Base-by-base conservation (phyloP, 345 rosid species). In the Arabidopsis suecica region DNA sequence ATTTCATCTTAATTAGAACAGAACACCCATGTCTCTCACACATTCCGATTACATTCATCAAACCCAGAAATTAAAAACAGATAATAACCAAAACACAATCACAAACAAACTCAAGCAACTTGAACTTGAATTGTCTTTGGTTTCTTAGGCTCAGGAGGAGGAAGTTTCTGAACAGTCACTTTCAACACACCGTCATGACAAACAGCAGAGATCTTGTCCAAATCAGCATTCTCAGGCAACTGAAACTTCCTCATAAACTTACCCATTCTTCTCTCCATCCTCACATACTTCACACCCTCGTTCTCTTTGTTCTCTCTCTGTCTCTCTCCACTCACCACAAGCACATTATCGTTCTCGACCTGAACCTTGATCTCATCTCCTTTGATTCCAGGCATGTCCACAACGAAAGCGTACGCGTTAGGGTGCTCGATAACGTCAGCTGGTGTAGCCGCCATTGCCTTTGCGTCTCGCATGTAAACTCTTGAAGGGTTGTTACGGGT, bases 371-470 rank as follows among this genome's bases (percentile, higher is more conserved):
- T 85, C 60, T 89, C 91, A 3, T 79, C 86, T 2, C 83, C 83
- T 18, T 84, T 89, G 67, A 91, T 62, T 12, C 98, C 98, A 0
- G 97, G 97, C 97, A 93, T 89, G 80, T 93, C 95, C 38, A 93
- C 69, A 3, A 89, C 68, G 82, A 93, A 93, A 0, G 59, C 84
- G 45, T 83, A 93, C 0, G 88, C 76, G 16, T 71, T 81, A 0
- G 85, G 84, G 10, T 67, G 78, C 78, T 93, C 96, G 23, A 80
- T 83, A 8, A 90, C 93, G 34, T 91, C 98, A 0, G 94, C 96
- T 0, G 93, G 93, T 3, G 98, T 93, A 1, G 86, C 80, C 0
- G 98, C 96, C 98, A 91, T 93, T 0, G 98, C 97, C 51, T 84
- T 84, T 0, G 89, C 88, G 25, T 93, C 98, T 0, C 94, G 74